These are phyloP conservation scores for Heritiera littoralis DNA, from an alignment of 345 rosid genomes.

Conservation along the genomic window DNA sequence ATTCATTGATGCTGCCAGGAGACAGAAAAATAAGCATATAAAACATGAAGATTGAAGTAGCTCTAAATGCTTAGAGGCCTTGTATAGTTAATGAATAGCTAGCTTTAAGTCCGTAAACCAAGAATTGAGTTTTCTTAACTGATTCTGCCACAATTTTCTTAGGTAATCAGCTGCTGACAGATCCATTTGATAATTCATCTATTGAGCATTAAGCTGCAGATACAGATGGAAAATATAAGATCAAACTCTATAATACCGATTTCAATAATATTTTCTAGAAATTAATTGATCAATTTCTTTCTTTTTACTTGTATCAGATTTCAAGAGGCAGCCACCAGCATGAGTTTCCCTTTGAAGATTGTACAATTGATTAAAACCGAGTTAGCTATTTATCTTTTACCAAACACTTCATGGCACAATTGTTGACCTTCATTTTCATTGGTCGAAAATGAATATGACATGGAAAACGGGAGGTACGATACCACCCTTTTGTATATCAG, in stretches of 20 bases:
- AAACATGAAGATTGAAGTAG: background rate
- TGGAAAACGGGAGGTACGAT: no score
- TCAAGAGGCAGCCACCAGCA: background rate
- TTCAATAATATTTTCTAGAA: background rate
- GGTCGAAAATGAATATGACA: no score
- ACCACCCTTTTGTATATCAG: no score
- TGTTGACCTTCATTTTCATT: no score
- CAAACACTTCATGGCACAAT: no score
- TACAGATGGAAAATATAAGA: background rate
- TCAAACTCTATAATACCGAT: background rate
- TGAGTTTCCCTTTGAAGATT: background rate
- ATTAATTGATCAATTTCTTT: background rate
- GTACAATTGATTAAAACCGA: background rate
- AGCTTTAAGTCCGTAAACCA: background rate
- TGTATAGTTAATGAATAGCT: background rate
- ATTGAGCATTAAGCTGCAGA: background rate
- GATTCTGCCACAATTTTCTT: background rate
- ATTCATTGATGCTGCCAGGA: slow-evolving; percentile 1
- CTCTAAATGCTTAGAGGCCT: background rate
- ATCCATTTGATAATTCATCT: background rate
- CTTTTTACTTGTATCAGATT: background rate
- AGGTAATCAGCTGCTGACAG: background rate
- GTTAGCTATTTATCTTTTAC: no score
- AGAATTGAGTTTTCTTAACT: background rate
- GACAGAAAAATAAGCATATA: background rate